A percentile compares a stretch with the other conserved stretches of the same genome.
These are phyloP conservation scores for Aspergillus carbonarius DNA, from an alignment of 2,329 filamentous ascomycete species.

Conservation along the genomic window DNA sequence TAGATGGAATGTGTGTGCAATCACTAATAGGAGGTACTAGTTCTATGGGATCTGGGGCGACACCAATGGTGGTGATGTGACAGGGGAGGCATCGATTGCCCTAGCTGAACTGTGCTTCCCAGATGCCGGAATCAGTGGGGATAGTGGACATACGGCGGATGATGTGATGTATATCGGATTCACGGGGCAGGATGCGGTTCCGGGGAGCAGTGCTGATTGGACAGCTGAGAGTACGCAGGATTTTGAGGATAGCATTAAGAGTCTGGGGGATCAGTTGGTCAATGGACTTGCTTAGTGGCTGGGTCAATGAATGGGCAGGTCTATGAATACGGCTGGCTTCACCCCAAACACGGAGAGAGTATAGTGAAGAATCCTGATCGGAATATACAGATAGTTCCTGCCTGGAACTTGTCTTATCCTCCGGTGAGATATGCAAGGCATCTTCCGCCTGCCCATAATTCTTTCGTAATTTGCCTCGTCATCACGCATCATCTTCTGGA, in stretches of 20 bases:
- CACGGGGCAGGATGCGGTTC: constrained; percentile 56
- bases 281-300: neutral
- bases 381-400: too few species aligned
- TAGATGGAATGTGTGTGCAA: neutral
- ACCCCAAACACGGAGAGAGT: too few species aligned
- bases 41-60: constrained; percentile 64
- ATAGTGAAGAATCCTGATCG: too few species aligned
- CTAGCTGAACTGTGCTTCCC: constrained; percentile 58
- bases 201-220: constrained; percentile 58
- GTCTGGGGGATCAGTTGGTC: constrained; percentile 55
- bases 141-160: constrained; percentile 56
- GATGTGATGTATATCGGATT: constrained; percentile 66
- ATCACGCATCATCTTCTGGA: too few species aligned
- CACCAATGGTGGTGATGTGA: constrained; percentile 57
- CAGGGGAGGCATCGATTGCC: constrained; percentile 59
- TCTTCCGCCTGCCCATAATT: too few species aligned
- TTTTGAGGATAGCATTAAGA: constrained; percentile 51
- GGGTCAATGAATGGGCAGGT: too few species aligned
- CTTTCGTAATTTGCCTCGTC: too few species aligned
- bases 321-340: too few species aligned
- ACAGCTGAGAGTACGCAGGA: constrained; percentile 35
- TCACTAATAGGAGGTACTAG: constrained; percentile 24
- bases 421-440: too few species aligned
- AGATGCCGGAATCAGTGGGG: constrained; percentile 50
- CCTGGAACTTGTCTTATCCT: too few species aligned